Evolutionary conservation across 2,329 filamentous ascomycete genomes (phyloP), one percentile per base, ranked within the genome.

Genomic region (Aschersonia sp.): DNA sequence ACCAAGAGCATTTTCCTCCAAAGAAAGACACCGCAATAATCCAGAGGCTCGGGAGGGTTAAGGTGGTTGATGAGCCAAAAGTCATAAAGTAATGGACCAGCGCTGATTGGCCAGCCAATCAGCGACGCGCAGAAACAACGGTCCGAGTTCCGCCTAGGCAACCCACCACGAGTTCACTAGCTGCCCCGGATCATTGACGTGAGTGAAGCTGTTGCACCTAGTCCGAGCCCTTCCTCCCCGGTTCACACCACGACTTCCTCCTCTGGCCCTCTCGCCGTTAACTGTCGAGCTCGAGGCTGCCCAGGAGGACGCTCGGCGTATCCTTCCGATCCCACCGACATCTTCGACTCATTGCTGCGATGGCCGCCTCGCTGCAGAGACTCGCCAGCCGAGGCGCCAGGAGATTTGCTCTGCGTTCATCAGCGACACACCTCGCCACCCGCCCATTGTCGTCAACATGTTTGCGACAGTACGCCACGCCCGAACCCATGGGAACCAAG

Each of bases 311-410:
- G 4, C 35, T 9, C 35, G 35, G 35, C 12, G 35, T 4, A 37
- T 37, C 35, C 35, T 9, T 37, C 35, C 12, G 8, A 8, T 8
- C 35, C 35, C 35, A 37, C 35, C 54, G 57, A 55, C 54, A 53
- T 54, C 55, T 55, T 58, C 56, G 55, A 52, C 55, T 42, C 53
- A 56, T 52, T 50, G 37, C 50, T 52, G 51, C 54, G 68, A 88
- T 88, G 84, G 76, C 83, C 45, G 52, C 55, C 66, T 74, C 79
- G 58, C 71, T 88, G 63, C 79, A 79, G 68, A 80, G 85, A 67
- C 74, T 88, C 63, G 82, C 81, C 66, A 75, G 79, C 73, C 77
- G 74, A 67, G 74, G 78, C 65, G 81, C 81, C 67, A 81, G 78
- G 69, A 79, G 81, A 58, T 69, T 84, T 58, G 80, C 74, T 62